These are phyloP conservation scores for Fusarium temperatum DNA, from an alignment of 2,329 filamentous ascomycete genomes.

Conservation along the genomic window DNA sequence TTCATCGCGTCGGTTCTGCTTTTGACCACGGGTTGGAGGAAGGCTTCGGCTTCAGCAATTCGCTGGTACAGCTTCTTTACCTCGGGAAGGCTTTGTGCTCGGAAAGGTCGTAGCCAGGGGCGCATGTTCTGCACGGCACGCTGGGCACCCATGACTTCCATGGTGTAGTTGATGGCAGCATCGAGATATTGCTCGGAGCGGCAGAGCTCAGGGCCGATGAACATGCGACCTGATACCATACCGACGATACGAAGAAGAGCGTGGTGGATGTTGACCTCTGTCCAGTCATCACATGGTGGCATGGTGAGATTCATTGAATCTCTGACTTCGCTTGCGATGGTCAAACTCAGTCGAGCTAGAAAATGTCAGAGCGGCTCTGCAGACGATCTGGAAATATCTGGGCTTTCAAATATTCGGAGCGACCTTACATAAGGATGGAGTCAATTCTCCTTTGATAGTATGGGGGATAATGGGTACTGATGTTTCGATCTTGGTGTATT, in stretches of 20 bases:
- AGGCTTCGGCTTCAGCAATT: not conserved
- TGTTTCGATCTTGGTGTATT: not conserved
- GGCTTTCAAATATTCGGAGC: rapidly evolving
- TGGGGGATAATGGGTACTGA: not conserved
- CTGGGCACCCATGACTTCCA: not conserved
- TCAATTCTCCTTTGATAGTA: not conserved
- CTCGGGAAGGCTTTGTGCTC: rapidly evolving
- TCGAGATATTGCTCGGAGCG: not conserved
- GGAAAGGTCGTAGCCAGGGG: not conserved
- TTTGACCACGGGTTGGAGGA: not conserved
- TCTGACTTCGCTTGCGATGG: not conserved
- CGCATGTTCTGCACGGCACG: not conserved
- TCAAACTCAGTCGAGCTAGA: not conserved
- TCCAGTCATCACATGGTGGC: not conserved
- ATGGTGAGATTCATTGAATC: not conserved
- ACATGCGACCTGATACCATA: not conserved
- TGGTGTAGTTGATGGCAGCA: not conserved
- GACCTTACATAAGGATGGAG: not conserved
- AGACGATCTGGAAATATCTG: rapidly evolving
- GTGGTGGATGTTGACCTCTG: not conserved
- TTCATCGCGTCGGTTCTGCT: not conserved
- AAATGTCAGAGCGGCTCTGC: not conserved
- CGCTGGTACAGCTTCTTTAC: not conserved
- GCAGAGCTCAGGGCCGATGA: not conserved
- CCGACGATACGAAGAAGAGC: not conserved